Conservation (phyloP, 1,284 basidiomycete species). For the Ustilago curta region DNA sequence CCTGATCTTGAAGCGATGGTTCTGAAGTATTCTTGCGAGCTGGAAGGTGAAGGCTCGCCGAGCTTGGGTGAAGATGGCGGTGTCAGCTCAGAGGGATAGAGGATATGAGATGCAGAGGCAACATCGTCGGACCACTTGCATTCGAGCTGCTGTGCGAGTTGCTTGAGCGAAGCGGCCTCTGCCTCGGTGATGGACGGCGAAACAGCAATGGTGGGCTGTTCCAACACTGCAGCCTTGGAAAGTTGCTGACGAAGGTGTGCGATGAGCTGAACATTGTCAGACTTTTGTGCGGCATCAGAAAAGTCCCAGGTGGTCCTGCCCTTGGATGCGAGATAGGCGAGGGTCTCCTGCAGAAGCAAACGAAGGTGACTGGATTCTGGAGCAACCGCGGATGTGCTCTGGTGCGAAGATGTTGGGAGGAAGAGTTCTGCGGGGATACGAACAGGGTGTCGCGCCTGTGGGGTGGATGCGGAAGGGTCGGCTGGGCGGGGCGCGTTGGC, state of each 20-base stretch:
- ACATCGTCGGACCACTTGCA: conserved; percentile 61
- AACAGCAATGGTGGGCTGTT: conserved; percentile 45
- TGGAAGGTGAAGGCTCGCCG: conserved; percentile 30
- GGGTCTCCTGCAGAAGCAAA: conserved; percentile 50
- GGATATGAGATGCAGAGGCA: conserved; percentile 57
- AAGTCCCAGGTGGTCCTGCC: conserved; percentile 52
- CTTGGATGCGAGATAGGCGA: conserved; percentile 49
- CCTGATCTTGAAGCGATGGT: conserved; percentile 62
- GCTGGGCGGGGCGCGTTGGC: conserved; percentile 51
- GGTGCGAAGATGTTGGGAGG: conserved; percentile 53
- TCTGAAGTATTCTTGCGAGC: conserved; percentile 64
- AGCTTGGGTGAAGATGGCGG: conserved; percentile 51
- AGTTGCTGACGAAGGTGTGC: conserved; percentile 54
- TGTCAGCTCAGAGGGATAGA: conserved; percentile 55
- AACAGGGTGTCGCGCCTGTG: conserved; percentile 47
- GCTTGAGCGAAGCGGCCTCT: conserved; percentile 54
- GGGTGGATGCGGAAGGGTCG: conserved; percentile 37
- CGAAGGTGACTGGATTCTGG: conserved; percentile 49
- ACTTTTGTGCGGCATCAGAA: conserved; percentile 41
- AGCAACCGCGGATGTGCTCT: conserved; percentile 39
- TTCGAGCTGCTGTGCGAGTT: conserved; percentile 55
- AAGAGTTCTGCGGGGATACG: conserved; percentile 62
- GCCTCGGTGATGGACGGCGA: conserved; percentile 60
- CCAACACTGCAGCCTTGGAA: conserved; percentile 43
- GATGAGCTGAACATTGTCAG: conserved; percentile 57